Percentiles rank a stretch among this genome's conserved stretches.
phyloP scores from a whole-genome alignment of 2,329 filamentous ascomycete species.

The Claviceps fusiformis region DNA sequence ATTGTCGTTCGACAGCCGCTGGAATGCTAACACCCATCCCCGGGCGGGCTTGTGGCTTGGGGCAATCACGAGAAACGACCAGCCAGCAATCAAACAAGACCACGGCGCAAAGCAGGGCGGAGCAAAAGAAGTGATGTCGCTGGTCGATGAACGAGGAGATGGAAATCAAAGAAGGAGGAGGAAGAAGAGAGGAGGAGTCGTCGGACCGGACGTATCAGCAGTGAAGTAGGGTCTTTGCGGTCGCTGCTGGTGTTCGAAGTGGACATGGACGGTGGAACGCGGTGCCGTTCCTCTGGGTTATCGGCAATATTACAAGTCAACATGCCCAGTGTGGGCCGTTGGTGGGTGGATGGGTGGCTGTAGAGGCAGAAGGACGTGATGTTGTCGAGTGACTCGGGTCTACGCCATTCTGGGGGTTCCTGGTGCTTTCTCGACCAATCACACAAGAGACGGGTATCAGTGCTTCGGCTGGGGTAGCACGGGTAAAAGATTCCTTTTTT shows the following conservation, averaged over 20 bases:
- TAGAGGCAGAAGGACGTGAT: no score
- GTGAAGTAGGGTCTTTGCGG: no score
- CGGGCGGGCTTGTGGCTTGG: neutral
- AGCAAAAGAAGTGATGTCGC: neutral
- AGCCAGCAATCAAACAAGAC: neutral
- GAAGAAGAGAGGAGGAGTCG: neutral
- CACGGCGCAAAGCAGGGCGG: neutral
- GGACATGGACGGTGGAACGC: neutral
- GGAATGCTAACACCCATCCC: neutral
- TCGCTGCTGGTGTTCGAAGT: no score
- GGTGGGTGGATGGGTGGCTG: no score
- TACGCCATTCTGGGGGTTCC: no score
- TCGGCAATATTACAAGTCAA: neutral
- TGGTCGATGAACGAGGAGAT: neutral
- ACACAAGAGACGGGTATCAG: no score
- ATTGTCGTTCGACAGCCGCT: neutral
- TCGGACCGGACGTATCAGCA: neutral
- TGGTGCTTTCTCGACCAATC: no score
- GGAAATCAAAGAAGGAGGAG: neutral
- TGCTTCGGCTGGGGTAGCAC: no score
- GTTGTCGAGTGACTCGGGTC: no score
- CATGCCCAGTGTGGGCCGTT: neutral
- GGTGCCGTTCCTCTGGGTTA: neutral
- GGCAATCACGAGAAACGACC: neutral
- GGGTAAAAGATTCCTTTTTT: no score